Evolutionary conservation across 1,284 basidiomycete species (phyloP).

Genomic region (Rhodotorula sp.): DNA sequence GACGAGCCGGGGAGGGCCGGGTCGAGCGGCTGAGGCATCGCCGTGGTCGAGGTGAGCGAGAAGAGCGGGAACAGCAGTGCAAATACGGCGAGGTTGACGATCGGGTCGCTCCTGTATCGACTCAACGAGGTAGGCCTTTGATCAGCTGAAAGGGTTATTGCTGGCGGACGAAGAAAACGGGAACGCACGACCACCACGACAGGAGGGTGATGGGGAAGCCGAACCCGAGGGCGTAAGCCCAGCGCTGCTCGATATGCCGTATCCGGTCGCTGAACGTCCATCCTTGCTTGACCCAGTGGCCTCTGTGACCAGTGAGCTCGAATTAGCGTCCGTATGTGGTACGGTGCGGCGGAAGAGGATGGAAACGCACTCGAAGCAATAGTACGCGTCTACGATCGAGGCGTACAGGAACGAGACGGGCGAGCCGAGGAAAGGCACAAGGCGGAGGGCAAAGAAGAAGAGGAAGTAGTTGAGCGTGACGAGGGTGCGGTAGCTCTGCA

Average conservation of each 20-base stretch:
- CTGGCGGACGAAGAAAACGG: too few relatives aligned
- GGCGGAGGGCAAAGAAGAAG: slow-evolving; percentile 63
- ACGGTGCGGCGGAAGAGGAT: background rate
- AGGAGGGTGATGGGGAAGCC: slow-evolving; percentile 53
- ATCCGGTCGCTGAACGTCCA: slow-evolving; percentile 66
- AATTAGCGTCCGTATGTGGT: background rate
- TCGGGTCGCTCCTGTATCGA: too few relatives aligned
- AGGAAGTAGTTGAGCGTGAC: slow-evolving; percentile 75
- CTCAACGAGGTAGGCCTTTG: too few relatives aligned
- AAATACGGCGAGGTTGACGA: slow-evolving; percentile 73
- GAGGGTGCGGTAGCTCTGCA: slow-evolving; percentile 61
- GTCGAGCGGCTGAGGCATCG: slow-evolving; percentile 36
- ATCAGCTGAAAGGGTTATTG: too few relatives aligned
- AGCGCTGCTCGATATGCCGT: slow-evolving; percentile 74
- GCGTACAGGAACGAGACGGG: slow-evolving; percentile 65
- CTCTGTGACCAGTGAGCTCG: slow-evolving; percentile 53
- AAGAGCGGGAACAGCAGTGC: slow-evolving; percentile 67
- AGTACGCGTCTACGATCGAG: slow-evolving; percentile 77
- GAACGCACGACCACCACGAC: slow-evolving; percentile 38
- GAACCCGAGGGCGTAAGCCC: slow-evolving; percentile 79
- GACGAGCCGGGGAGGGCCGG: slow-evolving; percentile 64
- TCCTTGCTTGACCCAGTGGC: slow-evolving; percentile 72
- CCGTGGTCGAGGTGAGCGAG: slow-evolving; percentile 38
- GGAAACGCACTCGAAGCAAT: slow-evolving; percentile 74
- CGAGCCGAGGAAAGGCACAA: slow-evolving; percentile 65